Evolutionary conservation across 1,284 basidiomycete genomes (phyloP).

Genomic region (Trichosporon coremiiforme): DNA sequence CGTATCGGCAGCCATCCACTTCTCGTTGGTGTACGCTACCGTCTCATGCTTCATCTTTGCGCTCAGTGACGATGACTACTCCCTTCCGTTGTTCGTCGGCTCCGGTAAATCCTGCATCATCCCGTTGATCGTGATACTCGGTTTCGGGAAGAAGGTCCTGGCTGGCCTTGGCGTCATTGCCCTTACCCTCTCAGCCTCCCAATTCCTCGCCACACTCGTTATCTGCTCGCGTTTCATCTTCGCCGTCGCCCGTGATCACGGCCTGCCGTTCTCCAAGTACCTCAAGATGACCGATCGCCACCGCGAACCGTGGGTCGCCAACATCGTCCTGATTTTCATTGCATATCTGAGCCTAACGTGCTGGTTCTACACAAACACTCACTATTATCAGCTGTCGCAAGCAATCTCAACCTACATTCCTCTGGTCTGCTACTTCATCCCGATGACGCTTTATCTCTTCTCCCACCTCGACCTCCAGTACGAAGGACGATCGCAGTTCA

Average conservation of each 20-base stretch:
- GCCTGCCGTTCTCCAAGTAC: conserved; percentile 50
- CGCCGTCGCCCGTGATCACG: conserved; percentile 54
- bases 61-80: background rate
- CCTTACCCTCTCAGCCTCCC: conserved; percentile 44
- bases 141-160: background rate
- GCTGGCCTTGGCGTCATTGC: conserved; percentile 34
- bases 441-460: conserved; percentile 48
- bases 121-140: background rate
- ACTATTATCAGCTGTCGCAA: conserved; percentile 1
- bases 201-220: conserved; percentile 54
- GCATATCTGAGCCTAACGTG: conserved; percentile 23
- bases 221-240: conserved; percentile 55
- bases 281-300: conserved; percentile 46
- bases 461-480: conserved; percentile 47
- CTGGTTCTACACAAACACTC: background rate
- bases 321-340: conserved; percentile 46
- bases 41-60: background rate
- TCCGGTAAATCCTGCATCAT: background rate
- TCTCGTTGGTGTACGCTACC: too few relatives aligned
- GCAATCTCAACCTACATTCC: conserved; percentile 7
- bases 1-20: too few relatives aligned
- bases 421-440: conserved; percentile 29
- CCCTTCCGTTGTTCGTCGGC: background rate
- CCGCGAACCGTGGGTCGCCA: conserved; percentile 50
- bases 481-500: conserved; percentile 53